Base-by-base conservation (phyloP, 805 yeast genomes). In the Priceomyces melissophilus region DNA sequence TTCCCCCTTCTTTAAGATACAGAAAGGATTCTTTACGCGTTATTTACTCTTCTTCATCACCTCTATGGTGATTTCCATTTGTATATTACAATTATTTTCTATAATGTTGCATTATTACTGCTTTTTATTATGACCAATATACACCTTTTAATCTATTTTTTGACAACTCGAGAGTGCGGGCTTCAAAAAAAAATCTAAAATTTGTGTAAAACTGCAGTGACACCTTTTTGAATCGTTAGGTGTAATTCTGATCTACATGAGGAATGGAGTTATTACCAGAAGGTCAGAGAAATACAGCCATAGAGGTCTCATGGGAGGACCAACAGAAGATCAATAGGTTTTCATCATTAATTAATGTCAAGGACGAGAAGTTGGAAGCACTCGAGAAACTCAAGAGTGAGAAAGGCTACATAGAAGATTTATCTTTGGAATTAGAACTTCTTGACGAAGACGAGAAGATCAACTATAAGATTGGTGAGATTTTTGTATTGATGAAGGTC, bases 311-410 rank as follows among this genome's bases (percentile, higher is more conserved):
- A 20, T 82, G 87, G 84, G 87, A 78, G 43, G 98, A 91, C 60
- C 99, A 91, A 66, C 82, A 85, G 57, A 79, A 79, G 57, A 91
- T 91, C 68, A 93, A 91, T 63, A 80, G 80, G 58, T 91, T 93
- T 58, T 87, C 96, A 11, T 84, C 89, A 35, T 71, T 89, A 46
- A 87, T 89, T 44, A 71, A 81, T 48, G 79, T 82, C 45, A 81
- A 83, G 49, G 88, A 86, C 48, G 71, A 72, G 13, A 58, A 81
- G 10, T 68, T 73, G 26, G 73, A 63, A 13, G 73, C 73, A 37
- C 66, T 85, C 28, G 64, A 68, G 14, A 63, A 65, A 40, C 67
- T 73, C 45, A 69, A 73, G 50, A 76, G 78, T 45, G 96, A 88
- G 53, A 87, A 88, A 50, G 97, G 89, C 55, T 87, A 87, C 53